Conservation (phyloP, 305 asterid species). For the Fraxinus paxiana region DNA sequence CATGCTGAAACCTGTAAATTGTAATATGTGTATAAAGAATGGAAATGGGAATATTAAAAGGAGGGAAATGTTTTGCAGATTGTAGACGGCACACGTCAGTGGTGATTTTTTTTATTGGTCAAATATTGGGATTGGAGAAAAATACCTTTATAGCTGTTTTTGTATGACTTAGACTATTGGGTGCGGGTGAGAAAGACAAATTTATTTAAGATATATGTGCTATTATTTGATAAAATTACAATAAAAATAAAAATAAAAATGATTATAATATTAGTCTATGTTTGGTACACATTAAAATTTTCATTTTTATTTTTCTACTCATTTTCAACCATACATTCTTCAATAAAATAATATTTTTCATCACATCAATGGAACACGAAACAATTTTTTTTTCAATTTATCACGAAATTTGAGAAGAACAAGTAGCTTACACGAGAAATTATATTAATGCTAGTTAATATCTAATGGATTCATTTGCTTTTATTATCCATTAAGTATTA, state of each 20-base stretch:
- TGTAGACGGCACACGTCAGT: not conserved
- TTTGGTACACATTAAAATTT: too few species aligned
- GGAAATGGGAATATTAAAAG: conserved; percentile 29
- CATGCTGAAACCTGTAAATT: not conserved
- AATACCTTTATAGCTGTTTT: conserved; percentile 7
- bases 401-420: too few species aligned
- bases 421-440: too few species aligned
- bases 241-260: not conserved
- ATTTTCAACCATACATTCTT: too few species aligned
- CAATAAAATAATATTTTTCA: too few species aligned
- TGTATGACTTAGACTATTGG: conserved; percentile 8
- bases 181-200: not conserved
- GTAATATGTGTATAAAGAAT: not conserved
- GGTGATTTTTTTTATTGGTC: conserved; percentile 12
- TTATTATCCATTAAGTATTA: too few species aligned
- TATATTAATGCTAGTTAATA: too few species aligned
- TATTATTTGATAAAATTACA: not conserved
- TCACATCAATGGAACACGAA: not conserved
- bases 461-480: too few species aligned
- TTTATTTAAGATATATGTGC: not conserved
- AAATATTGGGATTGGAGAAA: not conserved
- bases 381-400: too few species aligned
- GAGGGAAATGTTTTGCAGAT: conserved; percentile 9
- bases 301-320: too few species aligned
- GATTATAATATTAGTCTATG: not conserved